These are phyloP conservation scores for Chaetoscypha palmicola DNA, from an alignment of 2,329 filamentous ascomycete species.

Conservation along the genomic window DNA sequence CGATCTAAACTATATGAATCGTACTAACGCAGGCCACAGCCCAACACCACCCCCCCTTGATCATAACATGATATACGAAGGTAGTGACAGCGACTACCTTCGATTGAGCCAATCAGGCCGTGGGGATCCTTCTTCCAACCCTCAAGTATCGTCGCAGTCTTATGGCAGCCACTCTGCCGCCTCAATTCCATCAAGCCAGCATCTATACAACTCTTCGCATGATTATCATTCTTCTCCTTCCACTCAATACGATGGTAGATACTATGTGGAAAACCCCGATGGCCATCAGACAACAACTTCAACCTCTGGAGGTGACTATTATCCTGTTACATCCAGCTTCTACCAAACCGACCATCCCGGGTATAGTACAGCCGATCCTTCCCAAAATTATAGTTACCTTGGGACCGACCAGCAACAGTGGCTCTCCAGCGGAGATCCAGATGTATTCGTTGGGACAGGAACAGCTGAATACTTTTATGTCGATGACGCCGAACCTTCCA, in stretches of 20 bases:
- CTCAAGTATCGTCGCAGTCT: conserved; percentile 11
- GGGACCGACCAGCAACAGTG: conserved; percentile 7
- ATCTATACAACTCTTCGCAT: conserved; percentile 7
- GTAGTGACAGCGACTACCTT: conserved; percentile 1
- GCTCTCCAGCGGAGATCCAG: conserved; percentile 14
- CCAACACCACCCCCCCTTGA: conserved; percentile 12
- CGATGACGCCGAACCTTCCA: conserved; percentile 9
- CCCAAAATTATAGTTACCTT: conserved; percentile 13
- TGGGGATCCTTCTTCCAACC: conserved; percentile 1
- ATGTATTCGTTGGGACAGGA: conserved; percentile 15
- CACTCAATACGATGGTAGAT: conserved; percentile 8
- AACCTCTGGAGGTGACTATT: conserved; percentile 6
- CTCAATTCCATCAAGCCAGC: conserved; percentile 8
- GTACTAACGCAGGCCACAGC: conserved; percentile 13
- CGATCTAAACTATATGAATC: not conserved
- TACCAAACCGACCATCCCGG: conserved; percentile 13
- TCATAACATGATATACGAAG: conserved; percentile 9
- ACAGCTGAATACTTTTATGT: conserved; percentile 17
- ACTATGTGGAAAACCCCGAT: conserved; percentile 8
- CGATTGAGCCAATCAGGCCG: conserved; percentile 5
- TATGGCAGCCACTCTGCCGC: conserved; percentile 7
- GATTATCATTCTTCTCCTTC: conserved; percentile 10
- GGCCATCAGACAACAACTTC: conserved; percentile 7
- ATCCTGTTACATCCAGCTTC: conserved; percentile 8
- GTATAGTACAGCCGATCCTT: conserved; percentile 8